Percentiles rank a stretch among this genome's conserved stretches.
phyloP scores from a whole-genome alignment of 1,284 basidiomycete genomes.

The Sporisorium sorghi region DNA sequence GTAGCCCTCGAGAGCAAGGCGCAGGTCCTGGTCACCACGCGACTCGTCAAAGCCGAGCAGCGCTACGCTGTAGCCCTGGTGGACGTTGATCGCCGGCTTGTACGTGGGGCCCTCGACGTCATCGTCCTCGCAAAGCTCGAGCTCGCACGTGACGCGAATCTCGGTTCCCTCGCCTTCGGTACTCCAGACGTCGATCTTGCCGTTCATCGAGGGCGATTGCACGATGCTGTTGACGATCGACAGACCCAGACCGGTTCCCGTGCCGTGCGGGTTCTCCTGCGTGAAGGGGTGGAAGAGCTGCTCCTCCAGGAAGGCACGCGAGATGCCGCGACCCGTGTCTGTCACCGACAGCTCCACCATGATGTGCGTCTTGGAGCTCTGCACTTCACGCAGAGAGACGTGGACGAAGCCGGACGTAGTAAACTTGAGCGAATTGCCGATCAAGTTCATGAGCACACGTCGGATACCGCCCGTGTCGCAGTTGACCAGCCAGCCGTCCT shows the following conservation, averaged over 20 bases:
- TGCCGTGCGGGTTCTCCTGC: conserved; percentile 85
- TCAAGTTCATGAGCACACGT: conserved; percentile 92
- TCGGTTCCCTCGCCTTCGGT: conserved; percentile 92
- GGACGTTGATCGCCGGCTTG: conserved; percentile 71
- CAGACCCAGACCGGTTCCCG: conserved; percentile 93
- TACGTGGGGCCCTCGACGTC: conserved; percentile 60
- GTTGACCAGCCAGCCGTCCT: conserved; percentile 83
- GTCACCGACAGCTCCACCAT: conserved; percentile 86
- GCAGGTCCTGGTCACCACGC: conserved; percentile 78
- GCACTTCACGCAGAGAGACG: conserved; percentile 82
- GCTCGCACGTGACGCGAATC: conserved; percentile 86
- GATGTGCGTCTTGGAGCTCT: conserved; percentile 74
- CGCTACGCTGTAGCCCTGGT: conserved; percentile 74
- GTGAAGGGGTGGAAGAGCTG: conserved; percentile 97
- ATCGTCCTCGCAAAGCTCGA: conserved; percentile 73
- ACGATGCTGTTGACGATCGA: conserved; percentile 96
- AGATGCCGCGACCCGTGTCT: conserved; percentile 83
- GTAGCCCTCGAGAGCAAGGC: conserved; percentile 77
- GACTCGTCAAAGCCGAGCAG: conserved; percentile 80
- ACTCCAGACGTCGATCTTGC: conserved; percentile 85
- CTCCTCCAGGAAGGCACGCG: conserved; percentile 74
- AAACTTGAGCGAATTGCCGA: conserved; percentile 92
- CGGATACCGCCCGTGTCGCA: conserved; percentile 94
- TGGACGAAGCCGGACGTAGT: conserved; percentile 88
- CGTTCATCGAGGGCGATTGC: conserved; percentile 84